Base-by-base conservation (phyloP, 192 early-diverging fungal species). In the Coemansia sp. region DNA sequence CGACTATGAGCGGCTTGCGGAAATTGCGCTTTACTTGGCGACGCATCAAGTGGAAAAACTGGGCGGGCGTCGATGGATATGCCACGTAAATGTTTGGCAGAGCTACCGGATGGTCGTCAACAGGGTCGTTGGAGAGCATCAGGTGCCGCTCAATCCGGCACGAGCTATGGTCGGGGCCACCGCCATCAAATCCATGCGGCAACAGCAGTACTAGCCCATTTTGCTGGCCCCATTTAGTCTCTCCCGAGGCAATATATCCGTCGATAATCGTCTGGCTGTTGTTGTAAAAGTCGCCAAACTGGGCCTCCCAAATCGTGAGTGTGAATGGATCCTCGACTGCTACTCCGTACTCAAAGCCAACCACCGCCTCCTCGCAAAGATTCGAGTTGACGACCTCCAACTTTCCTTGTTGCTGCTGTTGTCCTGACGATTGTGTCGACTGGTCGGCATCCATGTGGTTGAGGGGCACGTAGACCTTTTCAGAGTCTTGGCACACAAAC, bases 231-330 rank as follows among this genome's bases (percentile, higher is more conserved):
- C 97, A 98, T 78, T 98, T 98, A 70, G 91, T 86, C 77, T 98
- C 96, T 29, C 95, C 94, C 44, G 87, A 90, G 8, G 89, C 80
- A 44, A 98, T 71, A 77, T 92, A 98, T 1, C 94, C 96, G 76
- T 98, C 97, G 66, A 98, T 88, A 15, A 95, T 92, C 29, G 97
- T 92, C 78, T 98, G 95, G n/a, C 94, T 94, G 72, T 92, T 94
- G 76, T 97, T 97, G 88, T 95, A 97, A 82, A 98, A 98, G 74
- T 98, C 97, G 58, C 97, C 97, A 82, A 98, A 98, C 81, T 98
- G 97, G 8, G 95, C 95, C 78, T 97, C 97, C 97, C 97, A 98
- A 62, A 98, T 94, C 55, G 90, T 88, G n/a, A 98, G 85, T n/a
- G 88, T 87, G 65, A 93, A 88, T 20, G 97, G 97, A 16, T 89